Evolutionary conservation across 1,284 basidiomycete species (phyloP).

Genomic region (Trametes sp.): DNA sequence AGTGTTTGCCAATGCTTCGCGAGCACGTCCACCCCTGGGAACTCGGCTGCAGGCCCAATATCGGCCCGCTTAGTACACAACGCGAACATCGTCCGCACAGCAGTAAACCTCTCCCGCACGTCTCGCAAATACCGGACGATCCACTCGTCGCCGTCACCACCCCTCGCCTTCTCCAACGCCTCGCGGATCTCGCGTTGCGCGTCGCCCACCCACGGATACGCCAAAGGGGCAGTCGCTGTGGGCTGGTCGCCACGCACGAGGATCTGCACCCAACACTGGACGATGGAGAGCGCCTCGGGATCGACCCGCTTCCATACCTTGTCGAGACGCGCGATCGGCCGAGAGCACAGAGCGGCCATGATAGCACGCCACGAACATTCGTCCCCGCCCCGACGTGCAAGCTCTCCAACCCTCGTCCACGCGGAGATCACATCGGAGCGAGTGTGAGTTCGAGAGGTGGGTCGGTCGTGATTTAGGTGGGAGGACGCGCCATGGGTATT

Average conservation of each 20-base stretch:
- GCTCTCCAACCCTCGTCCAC: slow-evolving; percentile 76
- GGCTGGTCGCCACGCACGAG: slow-evolving; percentile 47
- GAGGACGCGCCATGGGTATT: slow-evolving; percentile 19
- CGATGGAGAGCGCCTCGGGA: slow-evolving; percentile 56
- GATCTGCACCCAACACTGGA: slow-evolving; percentile 71
- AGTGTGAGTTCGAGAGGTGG: slow-evolving; percentile 65
- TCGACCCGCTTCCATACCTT: slow-evolving; percentile 82
- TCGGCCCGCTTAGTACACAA: slow-evolving; percentile 55
- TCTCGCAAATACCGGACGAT: slow-evolving; percentile 49
- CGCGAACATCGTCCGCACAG: slow-evolving; percentile 57
- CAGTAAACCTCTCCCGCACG: slow-evolving; percentile 58
- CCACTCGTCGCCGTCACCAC: slow-evolving; percentile 53
- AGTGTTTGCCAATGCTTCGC: slow-evolving; percentile 60
- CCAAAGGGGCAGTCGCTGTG: slow-evolving; percentile 51
- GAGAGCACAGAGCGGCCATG: slow-evolving; percentile 67
- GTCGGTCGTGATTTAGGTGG: slow-evolving; percentile 47
- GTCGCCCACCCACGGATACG: slow-evolving; percentile 77
- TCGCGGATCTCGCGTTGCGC: slow-evolving; percentile 50
- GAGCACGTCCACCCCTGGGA: slow-evolving; percentile 59
- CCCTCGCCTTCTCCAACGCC: slow-evolving; percentile 52
- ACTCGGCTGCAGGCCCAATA: slow-evolving; percentile 39
- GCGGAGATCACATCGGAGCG: slow-evolving; percentile 74
- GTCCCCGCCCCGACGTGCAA: slow-evolving; percentile 71
- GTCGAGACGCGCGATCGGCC: slow-evolving; percentile 75
- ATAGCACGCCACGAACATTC: slow-evolving; percentile 82